phyloP scores from a whole-genome alignment of 2,329 filamentous ascomycete species.

The Cryphonectria japonica region DNA sequence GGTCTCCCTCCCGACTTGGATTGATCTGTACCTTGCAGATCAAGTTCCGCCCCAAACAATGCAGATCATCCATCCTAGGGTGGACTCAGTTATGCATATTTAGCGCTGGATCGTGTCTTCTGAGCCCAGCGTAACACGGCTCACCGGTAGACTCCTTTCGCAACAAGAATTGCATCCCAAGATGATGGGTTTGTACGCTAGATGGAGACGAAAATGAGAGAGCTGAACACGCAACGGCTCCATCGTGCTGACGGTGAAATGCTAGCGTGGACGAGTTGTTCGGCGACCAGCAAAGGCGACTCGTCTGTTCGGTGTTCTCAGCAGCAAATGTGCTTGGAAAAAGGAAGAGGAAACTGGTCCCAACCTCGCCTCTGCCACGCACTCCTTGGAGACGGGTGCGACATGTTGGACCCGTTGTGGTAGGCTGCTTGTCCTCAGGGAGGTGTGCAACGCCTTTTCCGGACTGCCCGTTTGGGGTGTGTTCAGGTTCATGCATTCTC shows the following conservation, averaged over 20 bases:
- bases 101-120: conserved; percentile 8
- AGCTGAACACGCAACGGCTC: background rate
- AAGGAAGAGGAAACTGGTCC: background rate
- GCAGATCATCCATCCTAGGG: conserved; percentile 13
- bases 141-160: background rate
- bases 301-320: background rate
- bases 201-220: background rate
- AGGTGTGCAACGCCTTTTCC: background rate
- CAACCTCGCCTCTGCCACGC: background rate
- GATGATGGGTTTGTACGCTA: background rate
- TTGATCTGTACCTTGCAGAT: conserved; percentile 21
- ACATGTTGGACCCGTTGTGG: background rate
- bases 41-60: conserved; percentile 11
- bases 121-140: background rate
- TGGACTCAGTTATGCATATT: conserved; percentile 15
- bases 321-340: background rate
- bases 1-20: background rate
- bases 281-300: background rate
- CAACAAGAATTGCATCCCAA: background rate
- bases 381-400: background rate
- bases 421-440: background rate
- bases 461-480: conserved; percentile 1
- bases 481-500: background rate
- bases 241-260: background rate
- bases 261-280: background rate